Base-by-base conservation (phyloP, 2,329 filamentous ascomycete genomes). In the Aureobasidium sp. region DNA sequence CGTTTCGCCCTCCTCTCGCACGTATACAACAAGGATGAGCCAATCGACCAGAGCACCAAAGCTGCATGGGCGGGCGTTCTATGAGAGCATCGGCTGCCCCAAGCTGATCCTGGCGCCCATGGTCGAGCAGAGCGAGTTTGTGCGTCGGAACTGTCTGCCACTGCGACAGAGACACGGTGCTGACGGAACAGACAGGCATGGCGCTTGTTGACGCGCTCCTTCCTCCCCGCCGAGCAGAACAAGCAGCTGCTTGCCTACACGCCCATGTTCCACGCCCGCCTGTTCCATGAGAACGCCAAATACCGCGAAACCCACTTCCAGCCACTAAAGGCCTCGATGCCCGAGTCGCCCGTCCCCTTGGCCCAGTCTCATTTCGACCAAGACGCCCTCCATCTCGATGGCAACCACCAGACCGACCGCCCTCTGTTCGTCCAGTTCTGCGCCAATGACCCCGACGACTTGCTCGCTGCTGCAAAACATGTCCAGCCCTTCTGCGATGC, bases 101-200 rank as follows among this genome's bases (percentile, higher is more conserved):
- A 96, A 90, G 76, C 87, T 89, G 67, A 85, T 99, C 34, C 83
- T 99, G 61, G 94, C 94, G 37, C 94, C 94, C 39, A 99, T 99
- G 94, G 94, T 99, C 25, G 93, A 99, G 72, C 90, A 97, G 75
- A 97, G 91, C 36, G 94, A 99, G 79, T 97, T 97, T 79, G 92
- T 96, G 80, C 67, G 87, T 79, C 49, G 63, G 65, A 9, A n/a
- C 1, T n/a, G 37, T 22, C 17, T 6, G 22, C 7, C 11, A 22
- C 6, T 8, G 1, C 8, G 17, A 44, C 39, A 14, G 31, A 27
- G 31, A 2, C n/a, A 22, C 5, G 6, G 5, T 5, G 44, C 60
- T 64, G 41, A 61, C 60, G 6, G 53, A n/a, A 4, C 55, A 31
- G 20, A 34, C 67, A 96, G 92, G 94, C 93, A 69, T 99, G 94